Evolutionary conservation across 306 rosid species (phyloP).

Genomic region (Parietaria judaica): DNA sequence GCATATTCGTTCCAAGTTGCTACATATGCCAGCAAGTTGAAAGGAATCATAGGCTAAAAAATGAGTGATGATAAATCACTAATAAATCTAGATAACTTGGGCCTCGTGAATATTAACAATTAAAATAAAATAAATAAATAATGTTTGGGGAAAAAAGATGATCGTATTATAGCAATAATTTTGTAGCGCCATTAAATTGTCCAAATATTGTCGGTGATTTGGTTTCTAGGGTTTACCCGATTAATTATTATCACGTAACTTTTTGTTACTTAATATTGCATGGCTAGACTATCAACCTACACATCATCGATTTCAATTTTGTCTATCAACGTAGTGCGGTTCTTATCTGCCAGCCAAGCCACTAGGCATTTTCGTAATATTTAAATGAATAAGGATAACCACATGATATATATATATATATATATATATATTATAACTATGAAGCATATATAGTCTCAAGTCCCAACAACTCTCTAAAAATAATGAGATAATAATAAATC

Average conservation of each 20-base stretch:
- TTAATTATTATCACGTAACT: background rate
- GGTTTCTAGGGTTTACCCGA: background rate
- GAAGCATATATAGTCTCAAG: too few relatives aligned
- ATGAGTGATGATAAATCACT: too few relatives aligned
- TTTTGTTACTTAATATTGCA: conserved; percentile 1
- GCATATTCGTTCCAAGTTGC: too few relatives aligned
- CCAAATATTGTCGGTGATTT: conserved; percentile 5
- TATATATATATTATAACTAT: too few relatives aligned
- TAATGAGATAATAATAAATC: too few relatives aligned
- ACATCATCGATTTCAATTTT: background rate
- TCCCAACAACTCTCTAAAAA: too few relatives aligned
- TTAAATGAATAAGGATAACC: too few relatives aligned
- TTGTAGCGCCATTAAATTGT: conserved; percentile 2
- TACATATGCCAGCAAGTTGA: too few relatives aligned
- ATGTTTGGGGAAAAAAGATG: background rate
- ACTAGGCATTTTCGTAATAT: too few relatives aligned
- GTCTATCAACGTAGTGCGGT: background rate
- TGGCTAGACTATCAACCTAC: background rate
- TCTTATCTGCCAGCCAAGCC: background rate
- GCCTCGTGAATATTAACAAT: background rate
- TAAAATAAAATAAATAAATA: background rate
- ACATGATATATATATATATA: too few relatives aligned
- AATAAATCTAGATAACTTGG: background rate
- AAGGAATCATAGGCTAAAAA: too few relatives aligned
- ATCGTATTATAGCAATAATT: background rate